Conservation (phyloP, 2,329 filamentous ascomycete species). For the Venturia carpophila region DNA sequence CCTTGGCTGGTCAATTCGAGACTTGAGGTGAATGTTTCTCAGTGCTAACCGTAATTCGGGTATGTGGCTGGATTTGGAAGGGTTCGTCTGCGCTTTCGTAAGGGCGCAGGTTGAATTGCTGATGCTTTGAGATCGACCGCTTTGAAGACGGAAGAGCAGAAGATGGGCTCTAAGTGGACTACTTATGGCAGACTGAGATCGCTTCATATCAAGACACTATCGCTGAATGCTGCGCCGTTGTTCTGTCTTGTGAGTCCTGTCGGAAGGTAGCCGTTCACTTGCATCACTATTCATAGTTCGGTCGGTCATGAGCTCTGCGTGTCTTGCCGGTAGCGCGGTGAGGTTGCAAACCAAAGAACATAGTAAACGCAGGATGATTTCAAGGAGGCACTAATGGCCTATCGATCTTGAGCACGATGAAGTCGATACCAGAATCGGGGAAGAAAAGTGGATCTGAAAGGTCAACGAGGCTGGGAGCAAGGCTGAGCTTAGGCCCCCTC, state of each 20-base stretch:
- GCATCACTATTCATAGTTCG: background rate
- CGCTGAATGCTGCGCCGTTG: background rate
- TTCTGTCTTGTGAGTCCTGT: background rate
- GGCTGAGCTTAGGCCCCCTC: background rate
- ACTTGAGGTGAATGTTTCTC: background rate
- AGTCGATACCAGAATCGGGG: background rate
- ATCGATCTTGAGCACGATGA: background rate
- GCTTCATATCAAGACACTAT: background rate
- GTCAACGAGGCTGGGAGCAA: constrained; percentile 5
- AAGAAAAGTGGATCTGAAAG: background rate
- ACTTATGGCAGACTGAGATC: background rate
- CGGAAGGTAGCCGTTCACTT: background rate
- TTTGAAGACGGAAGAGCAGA: background rate
- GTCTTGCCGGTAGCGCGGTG: background rate
- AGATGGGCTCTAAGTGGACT: background rate
- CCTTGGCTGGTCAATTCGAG: background rate
- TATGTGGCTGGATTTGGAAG: background rate
- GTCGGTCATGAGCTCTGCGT: background rate
- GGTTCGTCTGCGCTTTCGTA: background rate
- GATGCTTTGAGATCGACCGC: background rate
- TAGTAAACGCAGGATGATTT: background rate
- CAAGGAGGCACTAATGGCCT: background rate
- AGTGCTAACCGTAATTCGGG: background rate
- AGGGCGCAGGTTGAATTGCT: background rate
- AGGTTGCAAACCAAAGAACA: background rate